A percentile compares a stretch with the other conserved stretches of the same genome.
Evolutionary conservation across 257 asterid species (phyloP).

Genomic region (Thymus mandschuricus): DNA sequence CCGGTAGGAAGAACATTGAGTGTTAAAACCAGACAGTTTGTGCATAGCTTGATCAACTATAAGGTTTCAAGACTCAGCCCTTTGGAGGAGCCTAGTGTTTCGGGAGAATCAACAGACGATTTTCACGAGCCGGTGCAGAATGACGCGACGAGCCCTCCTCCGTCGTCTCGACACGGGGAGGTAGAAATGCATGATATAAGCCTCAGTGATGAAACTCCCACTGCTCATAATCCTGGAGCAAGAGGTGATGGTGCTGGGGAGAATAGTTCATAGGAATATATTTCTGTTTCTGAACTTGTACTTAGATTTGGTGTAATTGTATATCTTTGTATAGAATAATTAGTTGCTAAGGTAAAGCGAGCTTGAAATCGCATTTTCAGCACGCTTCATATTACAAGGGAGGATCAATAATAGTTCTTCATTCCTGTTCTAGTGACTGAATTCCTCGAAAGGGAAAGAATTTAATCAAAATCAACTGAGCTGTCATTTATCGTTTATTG

Average conservation of each 20-base stretch:
- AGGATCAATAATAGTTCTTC: no score
- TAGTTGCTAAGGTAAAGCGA: no score
- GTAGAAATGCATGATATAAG: constrained; percentile 27
- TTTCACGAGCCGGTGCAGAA: constrained; percentile 5
- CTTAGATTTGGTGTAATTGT: not conserved
- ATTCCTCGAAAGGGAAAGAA: no score
- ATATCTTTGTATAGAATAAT: not conserved
- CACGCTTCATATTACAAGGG: no score
- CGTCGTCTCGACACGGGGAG: not conserved
- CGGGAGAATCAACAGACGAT: constrained; percentile 10
- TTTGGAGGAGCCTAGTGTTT: constrained; percentile 15
- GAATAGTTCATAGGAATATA: not conserved
- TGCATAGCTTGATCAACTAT: constrained; percentile 15
- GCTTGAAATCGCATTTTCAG: no score
- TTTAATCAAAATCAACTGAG: no score
- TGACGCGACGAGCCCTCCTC: not conserved
- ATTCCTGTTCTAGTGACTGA: no score
- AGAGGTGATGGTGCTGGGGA: not conserved
- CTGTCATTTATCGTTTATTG: no score
- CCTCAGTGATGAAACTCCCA: not conserved
- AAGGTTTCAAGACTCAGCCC: not conserved
- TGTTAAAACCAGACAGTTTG: not conserved
- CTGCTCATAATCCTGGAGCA: not conserved
- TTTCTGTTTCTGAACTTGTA: not conserved
- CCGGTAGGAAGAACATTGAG: constrained; percentile 38